Conservation (phyloP, 2,329 filamentous ascomycete species). For the Fusarium aywerte region DNA sequence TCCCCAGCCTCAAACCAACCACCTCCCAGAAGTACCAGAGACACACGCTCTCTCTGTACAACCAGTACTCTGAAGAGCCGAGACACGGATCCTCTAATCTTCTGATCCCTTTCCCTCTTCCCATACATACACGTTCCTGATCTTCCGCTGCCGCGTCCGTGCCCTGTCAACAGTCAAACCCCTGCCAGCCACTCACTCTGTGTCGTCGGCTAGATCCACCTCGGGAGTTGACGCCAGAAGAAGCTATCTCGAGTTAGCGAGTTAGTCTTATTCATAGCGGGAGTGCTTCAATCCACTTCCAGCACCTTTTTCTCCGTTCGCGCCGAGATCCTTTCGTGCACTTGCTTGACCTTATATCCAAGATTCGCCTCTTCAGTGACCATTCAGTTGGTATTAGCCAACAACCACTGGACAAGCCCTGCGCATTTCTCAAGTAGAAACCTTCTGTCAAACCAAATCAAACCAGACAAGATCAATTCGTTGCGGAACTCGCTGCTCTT, state of each 20-base stretch:
- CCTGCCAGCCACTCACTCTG: slow-evolving; percentile 10
- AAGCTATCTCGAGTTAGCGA: slow-evolving; percentile 27
- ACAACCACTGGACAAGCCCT: slow-evolving; percentile 4
- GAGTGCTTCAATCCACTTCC: slow-evolving; percentile 33
- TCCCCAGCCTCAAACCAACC: neutral
- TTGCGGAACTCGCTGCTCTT: slow-evolving; percentile 35
- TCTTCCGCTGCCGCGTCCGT: slow-evolving; percentile 13
- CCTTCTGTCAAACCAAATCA: neutral
- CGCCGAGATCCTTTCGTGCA: slow-evolving; percentile 5
- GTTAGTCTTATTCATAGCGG: slow-evolving; percentile 28
- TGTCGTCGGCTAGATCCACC: slow-evolving; percentile 13
- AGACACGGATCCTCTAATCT: neutral
- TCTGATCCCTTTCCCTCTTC: slow-evolving; percentile 3
- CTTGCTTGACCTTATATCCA: slow-evolving; percentile 2
- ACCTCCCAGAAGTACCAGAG: slow-evolving; percentile 1
- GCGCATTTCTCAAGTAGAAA: slow-evolving; percentile 4
- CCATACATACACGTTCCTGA: no score
- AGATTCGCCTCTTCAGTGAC: slow-evolving; percentile 9
- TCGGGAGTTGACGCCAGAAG: slow-evolving; percentile 35
- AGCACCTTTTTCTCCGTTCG: slow-evolving; percentile 21
- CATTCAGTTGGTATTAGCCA: slow-evolving; percentile 32
- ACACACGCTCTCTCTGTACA: slow-evolving; percentile 16
- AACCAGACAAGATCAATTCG: slow-evolving; percentile 4
- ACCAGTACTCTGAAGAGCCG: slow-evolving; percentile 6
- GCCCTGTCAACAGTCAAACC: slow-evolving; percentile 11